Base-by-base conservation (phyloP, 2,329 filamentous ascomycete species). In the Emericellopsis atlantica region DNA sequence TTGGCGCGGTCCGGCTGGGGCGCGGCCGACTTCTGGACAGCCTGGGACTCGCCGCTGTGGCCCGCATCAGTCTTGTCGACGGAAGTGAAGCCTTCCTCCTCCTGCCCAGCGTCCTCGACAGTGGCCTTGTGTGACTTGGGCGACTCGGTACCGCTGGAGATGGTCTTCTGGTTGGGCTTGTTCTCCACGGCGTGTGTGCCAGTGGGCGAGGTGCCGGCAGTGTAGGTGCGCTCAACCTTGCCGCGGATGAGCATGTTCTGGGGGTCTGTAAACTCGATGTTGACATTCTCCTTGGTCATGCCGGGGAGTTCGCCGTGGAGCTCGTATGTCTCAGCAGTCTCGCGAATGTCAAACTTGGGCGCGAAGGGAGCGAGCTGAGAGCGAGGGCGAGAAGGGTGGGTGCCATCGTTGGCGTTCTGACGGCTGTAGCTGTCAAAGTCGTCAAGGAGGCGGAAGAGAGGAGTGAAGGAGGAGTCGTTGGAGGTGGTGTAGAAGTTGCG, bases 291-390 rank as follows among this genome's bases (percentile, higher is more conserved):
- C 63, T 85, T 83, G 46, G 74, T 73, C 50, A 89, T 68, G 42
- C 85, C 85, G 0, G 84, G 80, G 6, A 90, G 75, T 60, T 90
- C 84, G 52, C 84, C 85, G 51, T 89, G 77, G 16, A 90, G 79
- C 61, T 90, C 80, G 55, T 87, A 90, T 47, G 66, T 58, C 6
- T 76, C 62, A 45, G 72, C 71, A 11, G 72, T 74, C 65, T 92
- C 85, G 57, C 75, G 79, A 46, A 89, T 70, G 52, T 90, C 84
- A 54, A 90, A 90, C 61, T 79, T 82, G 41, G 84, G 85, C 3
- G 26, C 26, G 6, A 29, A 29, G 26, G 26, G 26, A 29, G 26
- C 12, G 26, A 29, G 26, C 43, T 75, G 72, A 72, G 87, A 89
- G 54, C 73, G 66, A 37, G 66, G 67, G 37, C 52, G 52, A 29